Conservation (phyloP, 83 land plant species). For the Diphasiastrum complanatum region DNA sequence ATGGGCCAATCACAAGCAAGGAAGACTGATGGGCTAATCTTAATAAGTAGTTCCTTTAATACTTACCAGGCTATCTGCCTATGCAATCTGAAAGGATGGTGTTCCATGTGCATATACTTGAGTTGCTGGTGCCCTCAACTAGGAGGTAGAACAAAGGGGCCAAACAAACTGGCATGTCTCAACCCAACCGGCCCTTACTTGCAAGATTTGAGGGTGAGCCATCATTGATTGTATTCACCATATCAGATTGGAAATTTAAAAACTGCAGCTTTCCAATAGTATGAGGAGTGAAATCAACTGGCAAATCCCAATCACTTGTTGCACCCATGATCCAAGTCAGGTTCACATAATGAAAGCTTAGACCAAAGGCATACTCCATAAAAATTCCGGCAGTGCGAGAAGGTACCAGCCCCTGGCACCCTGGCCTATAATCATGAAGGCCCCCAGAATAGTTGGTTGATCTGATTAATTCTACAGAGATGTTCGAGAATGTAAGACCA, state of each 20-base stretch:
- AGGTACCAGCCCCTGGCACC: constrained; percentile 71
- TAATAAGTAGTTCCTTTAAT: too few species aligned
- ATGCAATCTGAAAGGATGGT: too few species aligned
- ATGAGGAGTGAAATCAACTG: constrained; percentile 56
- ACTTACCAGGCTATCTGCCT: too few species aligned
- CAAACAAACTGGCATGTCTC: too few species aligned
- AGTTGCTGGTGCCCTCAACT: too few species aligned
- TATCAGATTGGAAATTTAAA: constrained; percentile 46
- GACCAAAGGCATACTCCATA: constrained; percentile 57
- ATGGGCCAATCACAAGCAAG: too few species aligned
- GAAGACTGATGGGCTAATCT: too few species aligned
- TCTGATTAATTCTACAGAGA: constrained; percentile 47
- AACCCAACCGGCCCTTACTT: too few species aligned
- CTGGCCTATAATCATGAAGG: constrained; percentile 73
- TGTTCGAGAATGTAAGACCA: constrained; percentile 49
- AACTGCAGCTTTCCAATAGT: constrained; percentile 50
- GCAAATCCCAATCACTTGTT: constrained; percentile 47
- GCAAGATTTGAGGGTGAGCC: too few species aligned
- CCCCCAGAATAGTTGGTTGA: constrained; percentile 63
- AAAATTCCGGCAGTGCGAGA: constrained; percentile 62
- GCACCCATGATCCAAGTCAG: constrained; percentile 44
- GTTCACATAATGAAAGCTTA: constrained; percentile 49
- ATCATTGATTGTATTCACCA: too few species aligned
- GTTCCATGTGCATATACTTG: too few species aligned
- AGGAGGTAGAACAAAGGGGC: too few species aligned